Percentiles rank a stretch among this genome's conserved stretches.
Conservation (phyloP, 1,284 basidiomycete species). For the Laetiporus sulphureus region DNA sequence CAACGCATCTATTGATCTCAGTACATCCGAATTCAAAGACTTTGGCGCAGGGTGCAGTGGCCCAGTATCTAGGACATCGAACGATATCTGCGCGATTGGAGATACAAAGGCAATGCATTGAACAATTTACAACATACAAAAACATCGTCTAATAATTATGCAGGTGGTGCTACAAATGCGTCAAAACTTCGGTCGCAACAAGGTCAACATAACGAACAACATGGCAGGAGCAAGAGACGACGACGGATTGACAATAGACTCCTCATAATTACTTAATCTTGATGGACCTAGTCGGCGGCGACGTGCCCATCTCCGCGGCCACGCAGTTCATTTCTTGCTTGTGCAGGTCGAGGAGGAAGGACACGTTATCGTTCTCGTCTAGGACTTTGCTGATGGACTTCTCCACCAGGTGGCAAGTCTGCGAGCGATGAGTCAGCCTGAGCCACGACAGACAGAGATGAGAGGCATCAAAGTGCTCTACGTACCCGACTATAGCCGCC, state of each 20-base stretch:
- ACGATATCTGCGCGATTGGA: not conserved
- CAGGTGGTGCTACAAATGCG: conserved; percentile 19
- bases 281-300: conserved; percentile 23
- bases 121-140: not conserved
- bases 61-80: no score
- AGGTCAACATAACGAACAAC: no score
- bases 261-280: conserved; percentile 24
- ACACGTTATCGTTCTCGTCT: conserved; percentile 57
- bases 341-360: conserved; percentile 59
- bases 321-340: conserved; percentile 18
- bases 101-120: not conserved
- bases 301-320: conserved; percentile 14
- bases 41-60: no score
- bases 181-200: no score
- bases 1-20: not conserved
- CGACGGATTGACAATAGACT: no score
- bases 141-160: conserved; percentile 3
- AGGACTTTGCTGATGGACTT: conserved; percentile 63
- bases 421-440: not conserved
- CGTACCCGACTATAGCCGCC: conserved; percentile 72
- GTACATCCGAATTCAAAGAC: not conserved
- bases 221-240: no score
- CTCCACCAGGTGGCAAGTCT: conserved; percentile 68
- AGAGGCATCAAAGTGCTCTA: no score
- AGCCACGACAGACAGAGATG: not conserved